Evolutionary conservation across 169 alveolate genomes (phyloP).

Genomic region (Plasmodium ovale): DNA sequence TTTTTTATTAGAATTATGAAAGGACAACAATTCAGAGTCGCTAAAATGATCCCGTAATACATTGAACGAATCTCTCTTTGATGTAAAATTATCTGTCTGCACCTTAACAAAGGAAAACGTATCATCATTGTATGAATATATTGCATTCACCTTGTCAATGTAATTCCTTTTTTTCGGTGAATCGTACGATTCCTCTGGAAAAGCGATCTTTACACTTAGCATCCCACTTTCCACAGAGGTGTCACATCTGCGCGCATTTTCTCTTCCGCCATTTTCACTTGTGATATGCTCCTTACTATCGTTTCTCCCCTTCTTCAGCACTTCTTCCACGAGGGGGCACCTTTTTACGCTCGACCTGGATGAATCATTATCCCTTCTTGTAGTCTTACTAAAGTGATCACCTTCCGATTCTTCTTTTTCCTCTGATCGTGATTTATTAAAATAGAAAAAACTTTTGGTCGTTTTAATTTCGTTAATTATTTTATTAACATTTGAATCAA

Average conservation of each 20-base stretch:
- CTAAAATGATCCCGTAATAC: conserved; percentile 25
- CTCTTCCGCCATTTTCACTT: background rate
- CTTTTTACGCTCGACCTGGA: background rate
- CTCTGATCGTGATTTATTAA: conserved; percentile 29
- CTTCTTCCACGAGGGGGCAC: too few species aligned
- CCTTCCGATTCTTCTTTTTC: conserved; percentile 1
- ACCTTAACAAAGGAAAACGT: conserved; percentile 17
- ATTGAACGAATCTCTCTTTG: conserved; percentile 17
- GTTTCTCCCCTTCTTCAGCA: background rate
- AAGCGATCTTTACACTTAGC: too few species aligned
- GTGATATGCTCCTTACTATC: background rate
- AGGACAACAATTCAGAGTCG: conserved; percentile 40
- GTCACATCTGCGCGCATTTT: too few species aligned
- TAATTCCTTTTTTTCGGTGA: too few species aligned
- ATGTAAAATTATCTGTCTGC: conserved; percentile 28
- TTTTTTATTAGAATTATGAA: conserved; percentile 24
- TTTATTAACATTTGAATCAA: conserved; percentile 23
- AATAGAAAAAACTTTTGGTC: conserved; percentile 56
- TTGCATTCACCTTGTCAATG: background rate
- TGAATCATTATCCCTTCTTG: background rate
- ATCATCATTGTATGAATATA: background rate
- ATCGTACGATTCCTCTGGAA: too few species aligned
- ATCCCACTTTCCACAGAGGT: too few species aligned
- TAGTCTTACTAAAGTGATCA: background rate
- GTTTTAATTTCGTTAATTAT: conserved; percentile 58